A percentile compares a stretch with the other conserved stretches of the same genome.
phyloP scores from a whole-genome alignment of 345 rosid species.

The Camelina hispida region DNA sequence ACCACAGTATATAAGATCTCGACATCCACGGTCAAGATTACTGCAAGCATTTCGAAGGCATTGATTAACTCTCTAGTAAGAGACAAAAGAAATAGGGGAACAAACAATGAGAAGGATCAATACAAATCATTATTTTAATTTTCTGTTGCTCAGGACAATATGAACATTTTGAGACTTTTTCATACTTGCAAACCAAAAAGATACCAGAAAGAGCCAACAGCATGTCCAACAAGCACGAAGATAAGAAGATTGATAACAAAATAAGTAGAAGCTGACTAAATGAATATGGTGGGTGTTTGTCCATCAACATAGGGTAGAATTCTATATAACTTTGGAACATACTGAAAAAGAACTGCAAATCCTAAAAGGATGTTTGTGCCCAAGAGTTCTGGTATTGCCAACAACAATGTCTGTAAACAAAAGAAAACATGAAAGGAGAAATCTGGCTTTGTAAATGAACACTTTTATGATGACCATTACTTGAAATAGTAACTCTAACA shows the following conservation, averaged over 20 bases:
- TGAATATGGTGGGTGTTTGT: conserved; percentile 67
- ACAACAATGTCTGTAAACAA: conserved; percentile 59
- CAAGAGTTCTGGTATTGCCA: conserved; percentile 49
- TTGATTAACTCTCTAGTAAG: conserved; percentile 79
- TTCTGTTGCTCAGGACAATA: too few species aligned
- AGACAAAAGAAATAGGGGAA: background rate
- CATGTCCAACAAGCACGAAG: too few species aligned
- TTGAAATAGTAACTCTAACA: background rate
- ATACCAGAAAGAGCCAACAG: too few species aligned
- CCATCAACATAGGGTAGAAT: conserved; percentile 76
- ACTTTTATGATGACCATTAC: background rate
- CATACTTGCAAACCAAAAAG: too few species aligned
- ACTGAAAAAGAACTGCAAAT: conserved; percentile 63
- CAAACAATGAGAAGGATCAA: background rate
- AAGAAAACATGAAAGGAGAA: background rate
- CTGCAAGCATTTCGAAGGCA: conserved; percentile 76
- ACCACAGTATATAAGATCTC: conserved; percentile 64
- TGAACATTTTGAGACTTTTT: too few species aligned
- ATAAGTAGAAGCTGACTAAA: conserved; percentile 88
- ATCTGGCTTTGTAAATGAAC: background rate
- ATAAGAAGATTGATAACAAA: conserved; percentile 70
- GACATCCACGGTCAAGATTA: conserved; percentile 33
- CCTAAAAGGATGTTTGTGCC: conserved; percentile 69
- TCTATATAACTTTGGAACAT: conserved; percentile 71
- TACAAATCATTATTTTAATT: too few species aligned